Percentiles rank a stretch among this genome's conserved stretches.
These are phyloP conservation scores for Linum lewisii DNA, from an alignment of 345 rosid genomes.

Conservation along the genomic window DNA sequence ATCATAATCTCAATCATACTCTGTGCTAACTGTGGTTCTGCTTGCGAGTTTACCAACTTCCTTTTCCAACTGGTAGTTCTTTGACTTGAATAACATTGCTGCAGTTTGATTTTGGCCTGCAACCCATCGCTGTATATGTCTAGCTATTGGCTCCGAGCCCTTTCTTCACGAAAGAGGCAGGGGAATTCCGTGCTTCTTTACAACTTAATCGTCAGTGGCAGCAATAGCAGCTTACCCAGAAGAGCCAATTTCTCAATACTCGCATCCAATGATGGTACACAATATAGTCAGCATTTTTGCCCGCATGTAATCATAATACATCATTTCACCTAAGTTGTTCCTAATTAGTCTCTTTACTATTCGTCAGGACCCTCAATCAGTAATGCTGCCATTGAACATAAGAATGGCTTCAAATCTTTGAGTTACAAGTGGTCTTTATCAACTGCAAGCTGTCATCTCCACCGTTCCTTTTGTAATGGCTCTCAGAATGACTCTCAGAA, in stretches of 20 bases:
- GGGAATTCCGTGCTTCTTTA: neutral
- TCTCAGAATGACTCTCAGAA: constrained; percentile 10
- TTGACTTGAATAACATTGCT: no score
- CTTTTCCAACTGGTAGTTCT: no score
- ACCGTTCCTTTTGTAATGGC: constrained; percentile 31
- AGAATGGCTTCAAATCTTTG: neutral
- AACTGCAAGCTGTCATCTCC: neutral
- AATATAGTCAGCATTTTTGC: neutral
- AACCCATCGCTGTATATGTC: constrained; percentile 7
- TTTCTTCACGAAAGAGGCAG: constrained; percentile 13
- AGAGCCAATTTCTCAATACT: neutral
- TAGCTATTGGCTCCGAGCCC: constrained; percentile 10
- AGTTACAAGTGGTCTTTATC: neutral
- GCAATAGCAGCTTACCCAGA: neutral
- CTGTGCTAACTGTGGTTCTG: no score
- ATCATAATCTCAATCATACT: no score
- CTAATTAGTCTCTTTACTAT: neutral
- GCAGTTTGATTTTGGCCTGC: no score
- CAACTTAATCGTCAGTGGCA: neutral
- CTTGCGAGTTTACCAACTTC: no score
- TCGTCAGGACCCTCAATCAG: constrained; percentile 7
- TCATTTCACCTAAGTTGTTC: neutral
- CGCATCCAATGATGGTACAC: neutral
- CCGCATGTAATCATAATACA: neutral
- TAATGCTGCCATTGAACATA: neutral